Evolutionary conservation across 192 early-diverging fungal species (phyloP).

Genomic region (Backusella tarrabulga): DNA sequence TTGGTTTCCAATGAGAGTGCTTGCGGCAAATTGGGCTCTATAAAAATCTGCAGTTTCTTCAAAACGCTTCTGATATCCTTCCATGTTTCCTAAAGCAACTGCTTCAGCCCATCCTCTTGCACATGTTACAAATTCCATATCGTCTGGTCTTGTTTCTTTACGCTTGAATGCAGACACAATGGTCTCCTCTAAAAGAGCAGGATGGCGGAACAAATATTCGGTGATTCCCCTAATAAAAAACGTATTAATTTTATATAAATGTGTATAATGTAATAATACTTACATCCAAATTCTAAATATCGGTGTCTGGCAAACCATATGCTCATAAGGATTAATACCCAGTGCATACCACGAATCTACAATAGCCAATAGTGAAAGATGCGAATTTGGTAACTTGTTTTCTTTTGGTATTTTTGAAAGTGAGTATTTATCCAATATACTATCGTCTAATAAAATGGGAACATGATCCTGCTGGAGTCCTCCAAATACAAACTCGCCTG

Average conservation of each 20-base stretch:
- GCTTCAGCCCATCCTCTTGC: conserved; percentile 92
- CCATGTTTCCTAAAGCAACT: conserved; percentile 77
- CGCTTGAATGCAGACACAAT: conserved; percentile 78
- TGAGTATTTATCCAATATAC: conserved; percentile 81
- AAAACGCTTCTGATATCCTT: conserved; percentile 83
- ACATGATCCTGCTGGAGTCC: conserved; percentile 52
- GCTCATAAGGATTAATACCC: conserved; percentile 86
- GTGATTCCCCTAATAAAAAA: conserved; percentile 73
- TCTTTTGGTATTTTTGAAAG: conserved; percentile 75
- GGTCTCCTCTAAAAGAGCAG: conserved; percentile 80
- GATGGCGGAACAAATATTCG: conserved; percentile 86
- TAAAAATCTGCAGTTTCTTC: conserved; percentile 84
- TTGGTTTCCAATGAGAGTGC: conserved; percentile 49
- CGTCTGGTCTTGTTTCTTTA: conserved; percentile 72
- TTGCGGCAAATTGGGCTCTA: conserved; percentile 53
- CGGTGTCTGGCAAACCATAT: conserved; percentile 94
- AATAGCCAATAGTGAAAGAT: conserved; percentile 89
- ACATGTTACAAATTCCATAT: conserved; percentile 88
- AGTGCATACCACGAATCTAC: conserved; percentile 91
- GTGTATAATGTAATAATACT: not conserved
- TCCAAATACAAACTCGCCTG: conserved; percentile 86
- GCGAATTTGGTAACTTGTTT: conserved; percentile 78
- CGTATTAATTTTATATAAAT: not conserved
- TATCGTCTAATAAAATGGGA: conserved; percentile 76
- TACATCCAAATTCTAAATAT: conserved; percentile 89